These are phyloP conservation scores for Allantophomopsis lycopodina DNA, from an alignment of 2,329 filamentous ascomycete genomes.

Conservation along the genomic window DNA sequence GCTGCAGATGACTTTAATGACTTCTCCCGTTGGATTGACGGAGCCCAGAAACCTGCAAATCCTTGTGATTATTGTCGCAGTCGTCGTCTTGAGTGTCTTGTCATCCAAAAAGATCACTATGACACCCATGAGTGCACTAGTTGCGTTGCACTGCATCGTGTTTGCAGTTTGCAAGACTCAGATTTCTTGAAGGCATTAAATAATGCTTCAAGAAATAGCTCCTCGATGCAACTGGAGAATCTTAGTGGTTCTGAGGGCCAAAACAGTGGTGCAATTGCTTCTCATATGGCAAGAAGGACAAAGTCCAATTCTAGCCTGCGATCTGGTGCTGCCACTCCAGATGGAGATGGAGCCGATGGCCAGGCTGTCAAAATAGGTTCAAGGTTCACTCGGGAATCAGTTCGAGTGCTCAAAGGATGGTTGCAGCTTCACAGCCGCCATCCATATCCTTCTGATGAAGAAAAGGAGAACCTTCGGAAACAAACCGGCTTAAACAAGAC, in stretches of 20 bases:
- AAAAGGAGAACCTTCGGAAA: constrained; percentile 67
- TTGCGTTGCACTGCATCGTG: constrained; percentile 7
- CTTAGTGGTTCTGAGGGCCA: background rate
- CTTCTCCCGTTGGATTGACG: constrained; percentile 18
- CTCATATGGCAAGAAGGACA: constrained; percentile 13
- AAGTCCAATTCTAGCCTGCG: constrained; percentile 7
- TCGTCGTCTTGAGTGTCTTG: constrained; percentile 8
- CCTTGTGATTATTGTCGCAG: constrained; percentile 11
- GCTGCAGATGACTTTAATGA: constrained; percentile 4
- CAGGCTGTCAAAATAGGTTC: constrained; percentile 48
- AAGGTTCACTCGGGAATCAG: constrained; percentile 67
- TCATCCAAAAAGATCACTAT: constrained; percentile 5
- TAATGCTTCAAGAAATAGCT: background rate
- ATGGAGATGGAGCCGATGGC: background rate
- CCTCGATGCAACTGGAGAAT: background rate
- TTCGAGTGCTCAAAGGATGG: constrained; percentile 76
- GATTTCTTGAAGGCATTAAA: background rate
- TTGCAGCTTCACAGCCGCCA: constrained; percentile 65
- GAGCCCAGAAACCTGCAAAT: constrained; percentile 11
- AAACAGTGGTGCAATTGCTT: background rate
- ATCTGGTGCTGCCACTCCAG: background rate
- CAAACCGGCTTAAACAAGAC: constrained; percentile 69
- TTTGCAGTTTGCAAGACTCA: constrained; percentile 6
- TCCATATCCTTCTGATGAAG: constrained; percentile 78
- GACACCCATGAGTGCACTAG: constrained; percentile 8